Conservation (phyloP, 805 yeast genomes). For the Dipodascopsis tothii region DNA sequence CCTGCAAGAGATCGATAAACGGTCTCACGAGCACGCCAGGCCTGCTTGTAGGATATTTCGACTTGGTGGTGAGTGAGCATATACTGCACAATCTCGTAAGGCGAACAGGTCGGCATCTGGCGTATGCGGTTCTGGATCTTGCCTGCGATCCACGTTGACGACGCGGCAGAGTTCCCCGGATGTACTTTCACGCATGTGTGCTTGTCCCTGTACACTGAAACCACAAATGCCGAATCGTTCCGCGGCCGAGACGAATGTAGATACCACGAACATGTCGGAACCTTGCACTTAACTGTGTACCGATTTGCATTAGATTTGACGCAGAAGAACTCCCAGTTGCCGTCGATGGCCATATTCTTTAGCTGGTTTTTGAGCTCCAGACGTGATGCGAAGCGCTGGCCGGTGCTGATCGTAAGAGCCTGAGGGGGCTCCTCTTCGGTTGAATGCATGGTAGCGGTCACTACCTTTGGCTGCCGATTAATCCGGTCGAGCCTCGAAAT, state of each 20-base stretch:
- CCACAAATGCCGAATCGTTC: conserved; percentile 10
- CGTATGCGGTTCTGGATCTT: conserved; percentile 4
- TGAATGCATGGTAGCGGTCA: too few relatives aligned
- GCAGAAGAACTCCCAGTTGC: conserved; percentile 14
- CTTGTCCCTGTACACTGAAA: conserved; percentile 7
- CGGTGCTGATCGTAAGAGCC: too few relatives aligned
- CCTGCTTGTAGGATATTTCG: conserved; percentile 16
- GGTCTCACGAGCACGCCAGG: conserved; percentile 20
- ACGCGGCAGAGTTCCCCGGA: conserved; percentile 12
- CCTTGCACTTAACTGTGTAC: conserved; percentile 14
- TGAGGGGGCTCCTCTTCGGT: too few relatives aligned
- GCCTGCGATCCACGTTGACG: conserved; percentile 17
- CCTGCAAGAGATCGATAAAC: too few relatives aligned
- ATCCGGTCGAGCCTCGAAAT: too few relatives aligned
- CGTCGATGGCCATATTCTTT: conserved; percentile 11
- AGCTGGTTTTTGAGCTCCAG: conserved; percentile 9
- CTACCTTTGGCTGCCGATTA: too few relatives aligned
- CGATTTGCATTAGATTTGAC: conserved; percentile 12
- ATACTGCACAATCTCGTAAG: conserved; percentile 10
- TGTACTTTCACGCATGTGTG: conserved; percentile 13
- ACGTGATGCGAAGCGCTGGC: conserved; percentile 12
- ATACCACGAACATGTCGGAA: conserved; percentile 11
- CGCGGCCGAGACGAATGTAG: conserved; percentile 12
- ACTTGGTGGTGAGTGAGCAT: conserved; percentile 9
- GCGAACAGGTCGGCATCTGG: conserved; percentile 2